Evolutionary conservation across 108 stramenopile genomes (phyloP), one percentile per base, ranked within the genome.

Genomic region (Pseudonitzschia multistriata): DNA sequence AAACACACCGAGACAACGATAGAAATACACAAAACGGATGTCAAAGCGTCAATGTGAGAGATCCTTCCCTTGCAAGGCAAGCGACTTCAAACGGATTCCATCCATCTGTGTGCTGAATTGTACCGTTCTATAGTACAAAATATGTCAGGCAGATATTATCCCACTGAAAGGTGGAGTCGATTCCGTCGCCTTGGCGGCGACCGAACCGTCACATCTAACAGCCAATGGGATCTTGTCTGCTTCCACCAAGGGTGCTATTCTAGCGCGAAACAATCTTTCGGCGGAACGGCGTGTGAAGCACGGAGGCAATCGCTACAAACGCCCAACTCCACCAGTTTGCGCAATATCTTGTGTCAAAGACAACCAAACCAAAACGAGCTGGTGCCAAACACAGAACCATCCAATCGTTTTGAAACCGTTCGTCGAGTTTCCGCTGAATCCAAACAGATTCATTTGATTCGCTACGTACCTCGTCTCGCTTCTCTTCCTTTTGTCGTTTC

Each of bases 151-250:
- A 68, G 85, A 84, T 81, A 89, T 89, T 89, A 89, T 89, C 85
- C 88, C 85, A 67, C 75, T 65, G 60, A 56, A 76, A 30, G 55
- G 71, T 74, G 68, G 81, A 63, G 56, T 35, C 76, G 45, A 42
- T 66, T 69, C 55, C 62, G 68, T 76, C 85, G 82, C 88, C 88
- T 88, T 86, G 88, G 63, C 88, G 88, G 88, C 85, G 83, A 77
- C 53, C 35, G 42, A 77, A 29, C 8, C 15, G 21, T 70, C 35
- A 72, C 56, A 68, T 74, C 81, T 83, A 78, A 69, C 81, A 81
- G 55, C 72, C 34, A 27, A 78, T 62, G 76, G 84, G 85, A 88
- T 88, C 88, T 88, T 88, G 88, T 84, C 83, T 79, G 66, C 67
- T 76, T 73, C 50, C 49, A 62, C 15, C 49, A 56, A 8, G 3